Base-by-base conservation (phyloP, 1,284 basidiomycete genomes). In the Ganoderma boninense region DNA sequence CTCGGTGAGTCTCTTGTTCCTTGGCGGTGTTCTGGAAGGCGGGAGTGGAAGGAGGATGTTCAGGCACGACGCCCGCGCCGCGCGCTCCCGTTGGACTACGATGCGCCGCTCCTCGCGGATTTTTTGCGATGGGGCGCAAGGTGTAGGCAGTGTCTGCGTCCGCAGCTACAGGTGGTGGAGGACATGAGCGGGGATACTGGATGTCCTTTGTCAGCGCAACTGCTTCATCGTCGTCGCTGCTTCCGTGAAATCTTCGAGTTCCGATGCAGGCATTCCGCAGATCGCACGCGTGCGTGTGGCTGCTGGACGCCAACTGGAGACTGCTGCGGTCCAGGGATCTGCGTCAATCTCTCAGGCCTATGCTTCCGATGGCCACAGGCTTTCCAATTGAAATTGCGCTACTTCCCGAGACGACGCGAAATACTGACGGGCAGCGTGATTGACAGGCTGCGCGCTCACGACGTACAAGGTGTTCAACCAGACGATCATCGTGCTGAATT, bases 401-500 rank as follows among this genome's bases (percentile, higher is more conserved):
- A 13, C 57, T 38, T 60, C 38, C 20, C n/a, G 57, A 40, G n/a
- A n/a, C 42, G 42, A 26, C 29, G 23, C 60, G 6, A 7, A 5
- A 42, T 62, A 57, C 67, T 62, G 42, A 44, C 35, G 20, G n/a
- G n/a, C 20, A 44, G 7, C 20, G 4, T 23, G 18, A 52, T 60
- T 43, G 26, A 26, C 23, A 65, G 64, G 52, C 59, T 72, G 70
- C 68, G 74, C 77, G 49, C 68, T 80, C 43, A 74, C 76, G 67
- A 71, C 69, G 52, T 70, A 75, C 40, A 69, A 67, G 40, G 69
- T 77, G 4, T 70, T 75, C 20, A 71, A 71, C 66, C 64, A 69
- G 61, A 70, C 71, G 18, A 64, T 77, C 64, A 77, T 73, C 71
- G 71, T 80, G 32, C 71, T 80, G 62, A 79, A 78, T 74, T 77